Evolutionary conservation across 1,284 basidiomycete species (phyloP).

Genomic region (Boletus sp.): DNA sequence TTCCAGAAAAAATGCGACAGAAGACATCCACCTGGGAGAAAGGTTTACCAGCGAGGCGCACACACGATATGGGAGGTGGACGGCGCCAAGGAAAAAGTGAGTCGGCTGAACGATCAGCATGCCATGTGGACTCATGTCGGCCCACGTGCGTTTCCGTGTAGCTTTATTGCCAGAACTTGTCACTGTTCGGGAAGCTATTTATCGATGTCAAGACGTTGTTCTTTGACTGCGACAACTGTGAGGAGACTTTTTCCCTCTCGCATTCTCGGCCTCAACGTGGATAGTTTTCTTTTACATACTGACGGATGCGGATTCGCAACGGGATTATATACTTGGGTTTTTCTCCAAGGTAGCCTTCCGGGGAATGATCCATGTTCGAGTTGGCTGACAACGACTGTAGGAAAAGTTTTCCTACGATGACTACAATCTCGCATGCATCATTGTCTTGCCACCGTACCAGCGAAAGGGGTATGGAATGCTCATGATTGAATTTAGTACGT

Average conservation of each 20-base stretch:
- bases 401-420: slow-evolving; percentile 97
- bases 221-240: slow-evolving; percentile 89
- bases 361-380: background rate
- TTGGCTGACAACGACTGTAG: slow-evolving; percentile 45
- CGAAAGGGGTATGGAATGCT: slow-evolving; percentile 91
- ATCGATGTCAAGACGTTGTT: slow-evolving; percentile 98
- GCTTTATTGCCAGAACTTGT: slow-evolving; percentile 96
- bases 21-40: slow-evolving; percentile 83
- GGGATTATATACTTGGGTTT: slow-evolving; percentile 83
- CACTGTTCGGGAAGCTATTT: slow-evolving; percentile 97
- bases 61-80: slow-evolving; percentile 97
- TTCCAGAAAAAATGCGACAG: slow-evolving; percentile 71
- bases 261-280: slow-evolving; percentile 1
- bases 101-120: slow-evolving; percentile 32
- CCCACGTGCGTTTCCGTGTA: slow-evolving; percentile 39
- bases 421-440: slow-evolving; percentile 97
- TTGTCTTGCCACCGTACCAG: slow-evolving; percentile 94
- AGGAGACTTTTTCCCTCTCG: slow-evolving; percentile 28
- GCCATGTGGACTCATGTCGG: background rate
- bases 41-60: slow-evolving; percentile 90
- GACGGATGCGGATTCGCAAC: slow-evolving; percentile 81
- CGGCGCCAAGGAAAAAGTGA: slow-evolving; percentile 78
- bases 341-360: slow-evolving; percentile 81
- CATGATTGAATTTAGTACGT: slow-evolving; percentile 96
- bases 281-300: slow-evolving; percentile 93